These are phyloP conservation scores for Ceratocystis cubensis DNA, from an alignment of 2,329 filamentous ascomycete genomes.

Conservation along the genomic window DNA sequence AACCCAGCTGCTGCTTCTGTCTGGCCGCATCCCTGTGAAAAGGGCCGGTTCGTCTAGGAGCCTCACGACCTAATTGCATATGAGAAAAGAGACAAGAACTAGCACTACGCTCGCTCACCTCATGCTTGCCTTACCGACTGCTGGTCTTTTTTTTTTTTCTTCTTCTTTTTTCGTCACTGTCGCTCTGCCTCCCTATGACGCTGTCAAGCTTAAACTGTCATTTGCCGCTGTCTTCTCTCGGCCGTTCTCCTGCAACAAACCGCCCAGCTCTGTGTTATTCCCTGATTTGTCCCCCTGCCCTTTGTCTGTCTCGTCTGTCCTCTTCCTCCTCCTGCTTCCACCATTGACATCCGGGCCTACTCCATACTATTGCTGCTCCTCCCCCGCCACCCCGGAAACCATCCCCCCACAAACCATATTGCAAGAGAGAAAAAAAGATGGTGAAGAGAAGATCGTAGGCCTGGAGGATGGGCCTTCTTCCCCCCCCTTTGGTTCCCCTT, in stretches of 20 bases:
- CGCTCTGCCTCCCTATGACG: background rate
- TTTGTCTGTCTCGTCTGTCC: background rate
- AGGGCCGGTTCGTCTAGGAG: background rate
- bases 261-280: background rate
- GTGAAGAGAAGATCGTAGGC: background rate
- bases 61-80: background rate
- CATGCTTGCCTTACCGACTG: background rate
- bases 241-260: background rate
- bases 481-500: background rate
- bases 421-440: background rate
- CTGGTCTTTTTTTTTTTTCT: background rate
- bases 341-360: conserved; percentile 3
- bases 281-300: background rate
- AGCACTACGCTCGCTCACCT: background rate
- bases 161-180: background rate
- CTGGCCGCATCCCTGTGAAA: background rate
- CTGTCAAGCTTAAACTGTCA: background rate
- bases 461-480: background rate
- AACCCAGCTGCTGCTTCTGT: background rate
- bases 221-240: background rate
- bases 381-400: conserved; percentile 5
- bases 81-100: background rate
- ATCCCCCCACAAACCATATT: background rate
- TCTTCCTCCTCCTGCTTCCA: background rate
- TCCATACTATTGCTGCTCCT: conserved; percentile 7